A percentile compares a stretch with the other conserved stretches of the same genome.
Conservation (phyloP, 106 monocot genomes). For the Xerophyta viscosa region DNA sequence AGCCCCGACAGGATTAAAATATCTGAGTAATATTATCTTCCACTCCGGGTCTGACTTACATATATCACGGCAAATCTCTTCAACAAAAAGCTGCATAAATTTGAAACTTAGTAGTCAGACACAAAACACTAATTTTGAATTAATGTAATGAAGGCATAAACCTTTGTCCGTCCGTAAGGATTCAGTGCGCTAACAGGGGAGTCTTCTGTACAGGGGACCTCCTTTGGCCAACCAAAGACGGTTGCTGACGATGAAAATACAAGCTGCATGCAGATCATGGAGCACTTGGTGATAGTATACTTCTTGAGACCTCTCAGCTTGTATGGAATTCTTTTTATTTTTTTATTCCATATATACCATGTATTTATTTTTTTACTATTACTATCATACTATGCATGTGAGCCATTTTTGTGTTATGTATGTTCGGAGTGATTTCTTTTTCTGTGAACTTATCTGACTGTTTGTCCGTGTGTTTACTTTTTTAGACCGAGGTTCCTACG, state of each 20-base stretch:
- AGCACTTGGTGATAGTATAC: too few relatives aligned
- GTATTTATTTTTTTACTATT: too few relatives aligned
- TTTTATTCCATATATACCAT: too few relatives aligned
- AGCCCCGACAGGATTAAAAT: constrained; percentile 95
- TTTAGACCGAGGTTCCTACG: too few relatives aligned
- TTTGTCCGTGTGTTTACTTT: too few relatives aligned
- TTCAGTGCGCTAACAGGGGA: constrained; percentile 59
- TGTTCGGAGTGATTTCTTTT: too few relatives aligned
- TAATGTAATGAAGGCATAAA: constrained; percentile 9
- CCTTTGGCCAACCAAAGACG: constrained; percentile 89
- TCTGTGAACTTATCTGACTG: too few relatives aligned
- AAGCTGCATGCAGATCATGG: too few relatives aligned
- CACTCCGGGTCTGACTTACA: constrained; percentile 50
- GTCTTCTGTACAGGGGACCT: constrained; percentile 84
- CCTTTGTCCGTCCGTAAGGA: constrained; percentile 63
- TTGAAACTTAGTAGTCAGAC: neutral
- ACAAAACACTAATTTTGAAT: neutral
- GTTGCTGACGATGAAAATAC: constrained; percentile 96
- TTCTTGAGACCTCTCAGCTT: too few relatives aligned
- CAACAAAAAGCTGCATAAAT: constrained; percentile 69
- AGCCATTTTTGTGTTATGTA: too few relatives aligned
- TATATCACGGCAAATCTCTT: constrained; percentile 86
- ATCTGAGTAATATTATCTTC: constrained; percentile 85
- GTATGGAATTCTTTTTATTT: too few relatives aligned
- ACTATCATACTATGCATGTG: too few relatives aligned